Base-by-base conservation (phyloP, 495 filamentous ascomycete genomes). In the Aspergillus nanangensis region DNA sequence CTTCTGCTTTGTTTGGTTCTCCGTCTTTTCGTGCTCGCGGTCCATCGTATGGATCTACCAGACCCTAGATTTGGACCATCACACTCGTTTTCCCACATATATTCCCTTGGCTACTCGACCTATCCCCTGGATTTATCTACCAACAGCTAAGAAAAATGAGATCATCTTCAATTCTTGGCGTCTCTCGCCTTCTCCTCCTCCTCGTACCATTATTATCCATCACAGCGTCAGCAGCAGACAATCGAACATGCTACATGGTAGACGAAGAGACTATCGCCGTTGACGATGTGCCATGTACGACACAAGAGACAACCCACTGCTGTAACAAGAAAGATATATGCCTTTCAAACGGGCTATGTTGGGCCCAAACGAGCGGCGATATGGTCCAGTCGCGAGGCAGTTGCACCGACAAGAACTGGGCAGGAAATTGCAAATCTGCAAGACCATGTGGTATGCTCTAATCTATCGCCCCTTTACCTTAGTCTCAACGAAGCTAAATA, bases 261-360 rank as follows among this genome's bases (percentile, higher is more conserved):
- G 29, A 42, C n/a, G 39, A 23, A 4, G 29, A 42, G n/a, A n/a
- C n/a, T 13, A 31, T 42, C 22, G 39, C 39, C 3, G 23, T 9
- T 3, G 39, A 11, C 1, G 39, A 42, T 18, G 39, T 42, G 8
- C 39, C 39, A 2, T 42, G 39, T 23, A 42, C 25, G n/a, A 27
- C 19, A 20, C 21, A 20, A n/a, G 22, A 27, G 7, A 42, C 29
- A n/a, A 27, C 39, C 22, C 25, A 20, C 39, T 42, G 39, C 39
- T 42, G 39, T 23, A 42, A 42, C n/a, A 42, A 42, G 19, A 42
- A 42, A 5, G 39, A 42, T n/a, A 42, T 42, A 2, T 42, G 39
- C n/a, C 22, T 42, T 1, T 42, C 39, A 7, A 42, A 42, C 23
- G 39, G 39, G n/a, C 39, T 42, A 2, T 42, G 39, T 14, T 42